Evolutionary conservation across 495 filamentous ascomycete genomes (phyloP).

Genomic region (Penicillium flavigenum): DNA sequence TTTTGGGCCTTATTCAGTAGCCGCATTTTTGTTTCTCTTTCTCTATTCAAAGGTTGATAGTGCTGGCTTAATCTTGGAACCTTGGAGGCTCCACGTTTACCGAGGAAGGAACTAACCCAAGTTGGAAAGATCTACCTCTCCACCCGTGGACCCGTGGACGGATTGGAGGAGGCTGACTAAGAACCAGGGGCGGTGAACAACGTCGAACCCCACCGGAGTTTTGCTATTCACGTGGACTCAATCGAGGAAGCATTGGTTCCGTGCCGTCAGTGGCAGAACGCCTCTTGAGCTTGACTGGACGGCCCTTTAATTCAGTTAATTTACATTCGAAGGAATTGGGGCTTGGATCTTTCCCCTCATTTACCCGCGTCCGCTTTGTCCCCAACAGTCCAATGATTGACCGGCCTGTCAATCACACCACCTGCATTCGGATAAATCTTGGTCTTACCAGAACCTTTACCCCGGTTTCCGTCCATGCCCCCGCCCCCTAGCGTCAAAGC

Average conservation of each 20-base stretch:
- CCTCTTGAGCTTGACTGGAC: conserved; percentile 14
- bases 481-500: conserved; percentile 31
- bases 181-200: background rate
- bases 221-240: conserved; percentile 11
- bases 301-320: background rate
- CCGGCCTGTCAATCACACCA: conserved; percentile 13
- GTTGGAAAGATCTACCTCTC: background rate
- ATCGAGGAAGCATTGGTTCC: conserved; percentile 13
- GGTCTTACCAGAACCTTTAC: conserved; percentile 19
- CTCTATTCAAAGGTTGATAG: background rate
- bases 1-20: background rate
- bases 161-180: background rate
- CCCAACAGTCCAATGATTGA: conserved; percentile 11
- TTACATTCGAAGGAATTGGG: conserved; percentile 7
- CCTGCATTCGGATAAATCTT: conserved; percentile 28
- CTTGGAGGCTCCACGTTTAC: background rate
- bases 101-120: background rate
- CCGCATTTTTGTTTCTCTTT: background rate
- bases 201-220: conserved; percentile 22
- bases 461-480: conserved; percentile 24
- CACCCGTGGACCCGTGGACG: too few species aligned
- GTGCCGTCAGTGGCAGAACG: conserved; percentile 9
- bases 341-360: conserved; percentile 26
- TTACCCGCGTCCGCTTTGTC: conserved; percentile 8
- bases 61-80: background rate